phyloP scores from a whole-genome alignment of 2,329 filamentous ascomycete species.

The Dactylonectria estremocensis region DNA sequence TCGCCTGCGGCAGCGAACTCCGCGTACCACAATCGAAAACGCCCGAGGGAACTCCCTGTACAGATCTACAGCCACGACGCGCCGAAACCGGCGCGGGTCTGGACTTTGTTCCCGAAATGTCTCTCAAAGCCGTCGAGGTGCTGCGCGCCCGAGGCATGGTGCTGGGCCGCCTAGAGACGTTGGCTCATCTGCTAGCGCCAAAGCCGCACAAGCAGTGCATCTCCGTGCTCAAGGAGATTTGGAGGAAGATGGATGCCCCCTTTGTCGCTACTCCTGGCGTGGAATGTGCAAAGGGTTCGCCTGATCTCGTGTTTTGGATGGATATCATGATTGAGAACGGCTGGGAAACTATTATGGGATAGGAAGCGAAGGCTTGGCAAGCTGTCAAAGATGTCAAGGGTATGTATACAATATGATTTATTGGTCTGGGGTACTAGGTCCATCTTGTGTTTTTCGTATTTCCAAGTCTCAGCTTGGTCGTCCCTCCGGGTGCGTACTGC shows the following conservation, averaged over 20 bases:
- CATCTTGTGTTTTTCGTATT: no score
- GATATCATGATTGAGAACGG: constrained; percentile 37
- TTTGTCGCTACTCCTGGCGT: not conserved
- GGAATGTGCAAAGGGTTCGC: not conserved
- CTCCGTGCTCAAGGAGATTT: constrained; percentile 27
- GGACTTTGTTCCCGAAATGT: constrained; percentile 21
- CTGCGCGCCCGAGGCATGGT: constrained; percentile 25
- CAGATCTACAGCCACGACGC: not conserved
- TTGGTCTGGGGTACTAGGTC: no score
- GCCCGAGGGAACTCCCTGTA: not conserved
- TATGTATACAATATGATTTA: no score
- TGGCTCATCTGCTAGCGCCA: constrained; percentile 24
- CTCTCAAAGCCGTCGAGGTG: constrained; percentile 22
- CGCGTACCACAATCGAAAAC: constrained; percentile 5
- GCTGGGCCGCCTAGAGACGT: constrained; percentile 18
- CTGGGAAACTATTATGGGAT: constrained; percentile 36
- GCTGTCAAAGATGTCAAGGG: no score
- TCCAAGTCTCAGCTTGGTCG: no score
- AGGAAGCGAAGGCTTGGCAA: no score
- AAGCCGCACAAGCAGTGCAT: constrained; percentile 29
- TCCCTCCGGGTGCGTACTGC: no score
- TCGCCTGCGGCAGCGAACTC: constrained; percentile 30
- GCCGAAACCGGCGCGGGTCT: not conserved
- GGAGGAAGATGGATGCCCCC: constrained; percentile 31
- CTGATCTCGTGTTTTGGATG: constrained; percentile 35